Conservation (phyloP, 176 grass and related monocot genomes). For the Carex cristatella region DNA sequence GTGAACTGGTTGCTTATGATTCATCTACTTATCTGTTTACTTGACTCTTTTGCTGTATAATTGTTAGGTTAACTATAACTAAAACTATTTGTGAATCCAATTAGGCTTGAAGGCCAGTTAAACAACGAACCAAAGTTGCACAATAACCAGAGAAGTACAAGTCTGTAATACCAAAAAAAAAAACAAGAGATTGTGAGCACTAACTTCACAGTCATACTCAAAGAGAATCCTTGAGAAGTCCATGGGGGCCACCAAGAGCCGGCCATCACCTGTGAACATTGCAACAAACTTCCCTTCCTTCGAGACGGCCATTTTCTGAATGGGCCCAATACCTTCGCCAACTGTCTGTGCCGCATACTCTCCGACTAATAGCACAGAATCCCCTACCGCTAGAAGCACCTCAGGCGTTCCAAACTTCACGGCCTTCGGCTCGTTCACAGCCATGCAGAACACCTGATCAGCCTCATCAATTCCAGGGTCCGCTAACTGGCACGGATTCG, state of each 20-base stretch:
- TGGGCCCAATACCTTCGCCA: slow-evolving; percentile 65
- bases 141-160: neutral
- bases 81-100: neutral
- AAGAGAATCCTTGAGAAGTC: slow-evolving; percentile 92
- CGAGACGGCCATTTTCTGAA: slow-evolving; percentile 92
- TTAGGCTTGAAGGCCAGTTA: neutral
- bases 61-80: neutral
- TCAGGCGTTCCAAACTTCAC: slow-evolving; percentile 86
- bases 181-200: slow-evolving; percentile 4
- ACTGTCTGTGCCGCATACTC: slow-evolving; percentile 79
- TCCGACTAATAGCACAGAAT: slow-evolving; percentile 57
- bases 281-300: slow-evolving; percentile 88
- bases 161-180: neutral
- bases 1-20: neutral
- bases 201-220: slow-evolving; percentile 90
- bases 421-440: slow-evolving; percentile 78
- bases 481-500: slow-evolving; percentile 55
- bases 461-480: slow-evolving; percentile 64
- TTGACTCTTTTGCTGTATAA: neutral
- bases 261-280: slow-evolving; percentile 72
- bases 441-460: slow-evolving; percentile 65
- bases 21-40: neutral
- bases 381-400: slow-evolving; percentile 75
- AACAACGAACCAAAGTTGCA: neutral
- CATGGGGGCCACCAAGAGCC: slow-evolving; percentile 71